Percentiles rank a stretch among this genome's conserved stretches.
Conservation (phyloP, 345 rosid genomes). For the Lepidium africanum region DNA sequence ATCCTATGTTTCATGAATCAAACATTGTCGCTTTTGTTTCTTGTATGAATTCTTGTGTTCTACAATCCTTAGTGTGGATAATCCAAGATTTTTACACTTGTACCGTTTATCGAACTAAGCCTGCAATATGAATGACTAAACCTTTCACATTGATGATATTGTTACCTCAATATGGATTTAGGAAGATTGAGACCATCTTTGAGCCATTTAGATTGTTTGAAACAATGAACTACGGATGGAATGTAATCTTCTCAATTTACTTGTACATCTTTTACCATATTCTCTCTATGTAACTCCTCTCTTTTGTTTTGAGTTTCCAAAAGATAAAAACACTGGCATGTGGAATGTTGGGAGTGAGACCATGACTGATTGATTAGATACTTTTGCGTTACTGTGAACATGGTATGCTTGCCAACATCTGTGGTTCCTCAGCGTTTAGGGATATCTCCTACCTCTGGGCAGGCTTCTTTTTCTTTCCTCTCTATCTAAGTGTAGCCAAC, state of each 20-base stretch:
- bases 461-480: slow-evolving; percentile 8
- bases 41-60: slow-evolving; percentile 1
- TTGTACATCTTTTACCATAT: not conserved
- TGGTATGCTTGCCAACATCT: slow-evolving; percentile 12
- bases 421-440: slow-evolving; percentile 16
- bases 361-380: slow-evolving; percentile 25
- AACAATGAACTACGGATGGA: not conserved
- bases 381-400: slow-evolving; percentile 6
- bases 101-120: not conserved
- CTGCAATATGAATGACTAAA: not conserved
- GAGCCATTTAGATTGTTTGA: not conserved
- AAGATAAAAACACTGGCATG: slow-evolving; percentile 15
- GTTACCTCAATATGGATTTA: not conserved
- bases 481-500: slow-evolving; percentile 12
- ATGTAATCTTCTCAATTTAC: not conserved
- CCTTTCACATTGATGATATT: not conserved
- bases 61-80: not conserved
- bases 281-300: slow-evolving; percentile 2
- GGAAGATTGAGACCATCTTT: not conserved
- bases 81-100: not conserved
- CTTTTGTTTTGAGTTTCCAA: not conserved
- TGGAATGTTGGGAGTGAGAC: slow-evolving; percentile 22
- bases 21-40: slow-evolving; percentile 8
- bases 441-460: not conserved
- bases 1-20: not conserved